Evolutionary conservation across 2,329 filamentous ascomycete species (phyloP).

Genomic region (Penicillium polonicum): DNA sequence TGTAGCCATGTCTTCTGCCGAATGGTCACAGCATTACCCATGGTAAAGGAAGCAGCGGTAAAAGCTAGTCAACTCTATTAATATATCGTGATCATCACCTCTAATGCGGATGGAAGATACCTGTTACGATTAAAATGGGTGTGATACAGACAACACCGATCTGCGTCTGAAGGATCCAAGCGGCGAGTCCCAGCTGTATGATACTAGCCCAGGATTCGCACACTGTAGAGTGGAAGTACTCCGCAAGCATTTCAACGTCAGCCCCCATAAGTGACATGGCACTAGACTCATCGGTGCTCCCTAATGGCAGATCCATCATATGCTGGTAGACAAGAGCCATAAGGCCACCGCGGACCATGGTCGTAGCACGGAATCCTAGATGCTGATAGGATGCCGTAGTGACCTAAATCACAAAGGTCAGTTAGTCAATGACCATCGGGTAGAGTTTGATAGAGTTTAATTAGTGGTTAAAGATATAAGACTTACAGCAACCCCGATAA

Average conservation of each 20-base stretch:
- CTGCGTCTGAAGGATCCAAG: constrained; percentile 32
- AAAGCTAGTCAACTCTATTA: not conserved
- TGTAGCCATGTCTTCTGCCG: constrained; percentile 42
- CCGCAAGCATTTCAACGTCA: constrained; percentile 25
- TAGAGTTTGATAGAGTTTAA: too few relatives aligned
- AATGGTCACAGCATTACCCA: constrained; percentile 19
- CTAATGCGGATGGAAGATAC: too few relatives aligned
- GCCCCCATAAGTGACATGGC: constrained; percentile 24
- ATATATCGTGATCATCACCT: too few relatives aligned
- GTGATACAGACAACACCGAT: constrained; percentile 34
- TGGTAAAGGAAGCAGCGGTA: constrained; percentile 9
- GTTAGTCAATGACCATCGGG: too few relatives aligned
- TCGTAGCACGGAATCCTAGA: constrained; percentile 17
- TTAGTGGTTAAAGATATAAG: too few relatives aligned
- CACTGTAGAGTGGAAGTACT: constrained; percentile 24
- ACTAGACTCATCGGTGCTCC: constrained; percentile 22
- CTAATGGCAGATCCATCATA: constrained; percentile 22
- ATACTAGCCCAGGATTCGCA: constrained; percentile 36
- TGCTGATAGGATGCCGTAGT: constrained; percentile 5
- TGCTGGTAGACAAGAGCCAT: constrained; percentile 20
- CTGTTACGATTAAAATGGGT: constrained; percentile 21
- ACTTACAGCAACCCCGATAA: too few relatives aligned
- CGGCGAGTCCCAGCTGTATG: constrained; percentile 37
- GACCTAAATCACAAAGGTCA: too few relatives aligned
- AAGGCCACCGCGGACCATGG: constrained; percentile 22